phyloP scores from a whole-genome alignment of 139 green algal species.

The Pedinophyceae sp. region DNA sequence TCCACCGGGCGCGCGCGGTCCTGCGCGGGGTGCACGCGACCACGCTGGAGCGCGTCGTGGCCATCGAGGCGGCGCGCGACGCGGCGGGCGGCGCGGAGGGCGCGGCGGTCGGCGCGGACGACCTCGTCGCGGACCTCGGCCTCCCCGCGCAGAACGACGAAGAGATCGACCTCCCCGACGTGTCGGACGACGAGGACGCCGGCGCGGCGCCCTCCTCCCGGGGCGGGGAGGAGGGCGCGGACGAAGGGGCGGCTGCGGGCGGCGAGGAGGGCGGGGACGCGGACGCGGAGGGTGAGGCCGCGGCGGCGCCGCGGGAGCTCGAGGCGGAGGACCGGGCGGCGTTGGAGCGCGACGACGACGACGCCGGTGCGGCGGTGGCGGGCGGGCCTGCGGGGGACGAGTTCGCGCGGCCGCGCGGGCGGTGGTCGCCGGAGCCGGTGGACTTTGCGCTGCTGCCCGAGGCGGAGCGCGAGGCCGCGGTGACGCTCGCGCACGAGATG shows the following conservation, averaged over 20 bases:
- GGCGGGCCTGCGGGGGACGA: too few relatives aligned
- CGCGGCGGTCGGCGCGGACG: slow-evolving; percentile 13
- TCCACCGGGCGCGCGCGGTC: slow-evolving; percentile 33
- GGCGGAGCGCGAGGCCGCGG: not conserved
- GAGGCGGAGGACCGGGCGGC: not conserved
- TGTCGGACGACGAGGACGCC: too few relatives aligned
- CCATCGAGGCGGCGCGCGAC: slow-evolving; percentile 1
- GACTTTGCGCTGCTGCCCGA: not conserved
- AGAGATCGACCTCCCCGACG: too few relatives aligned
- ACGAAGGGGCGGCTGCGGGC: too few relatives aligned
- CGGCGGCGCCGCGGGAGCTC: not conserved
- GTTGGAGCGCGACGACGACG: too few relatives aligned
- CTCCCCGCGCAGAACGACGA: not conserved
- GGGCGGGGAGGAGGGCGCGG: too few relatives aligned
- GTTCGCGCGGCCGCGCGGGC: too few relatives aligned
- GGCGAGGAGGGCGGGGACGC: not conserved
- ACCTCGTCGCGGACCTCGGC: slow-evolving; percentile 9
- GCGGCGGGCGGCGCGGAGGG: slow-evolving; percentile 9
- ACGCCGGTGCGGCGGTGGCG: too few relatives aligned
- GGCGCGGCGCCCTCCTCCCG: too few relatives aligned
- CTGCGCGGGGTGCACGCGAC: slow-evolving; percentile 37
- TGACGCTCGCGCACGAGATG: not conserved
- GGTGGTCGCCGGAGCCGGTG: not conserved
- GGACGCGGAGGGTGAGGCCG: not conserved
- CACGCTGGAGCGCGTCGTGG: slow-evolving; percentile 17